A percentile compares a stretch with the other conserved stretches of the same genome.
These are phyloP conservation scores for Paracoccidioides lutzii DNA, from an alignment of 2,329 filamentous ascomycete species.

Conservation along the genomic window DNA sequence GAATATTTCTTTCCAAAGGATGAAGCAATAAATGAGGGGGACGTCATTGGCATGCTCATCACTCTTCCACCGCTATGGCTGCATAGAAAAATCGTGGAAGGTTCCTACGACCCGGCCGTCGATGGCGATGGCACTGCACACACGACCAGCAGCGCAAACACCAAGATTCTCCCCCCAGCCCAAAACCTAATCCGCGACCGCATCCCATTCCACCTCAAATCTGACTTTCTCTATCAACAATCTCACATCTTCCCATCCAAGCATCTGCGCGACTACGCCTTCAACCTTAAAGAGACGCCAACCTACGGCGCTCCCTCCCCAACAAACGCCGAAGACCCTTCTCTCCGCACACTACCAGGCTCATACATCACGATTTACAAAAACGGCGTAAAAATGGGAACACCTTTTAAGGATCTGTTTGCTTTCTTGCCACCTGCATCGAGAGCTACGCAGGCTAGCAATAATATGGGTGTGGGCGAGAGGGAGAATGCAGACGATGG, in stretches of 20 bases:
- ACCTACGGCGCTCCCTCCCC: constrained; percentile 40
- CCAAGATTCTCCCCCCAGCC: constrained; percentile 35
- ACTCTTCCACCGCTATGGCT: constrained; percentile 72
- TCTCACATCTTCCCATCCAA: constrained; percentile 57
- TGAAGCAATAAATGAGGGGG: constrained; percentile 72
- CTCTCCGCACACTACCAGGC: constrained; percentile 74
- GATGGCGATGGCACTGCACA: constrained; percentile 37
- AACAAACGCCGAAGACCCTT: constrained; percentile 53
- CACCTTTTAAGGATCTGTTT: constrained; percentile 74
- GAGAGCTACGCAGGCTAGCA: constrained; percentile 30
- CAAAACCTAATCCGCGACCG: constrained; percentile 86
- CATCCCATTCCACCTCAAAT: constrained; percentile 86
- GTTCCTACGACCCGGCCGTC: constrained; percentile 74
- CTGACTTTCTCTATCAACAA: constrained; percentile 78
- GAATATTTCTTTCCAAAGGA: constrained; percentile 73
- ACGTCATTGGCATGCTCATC: constrained; percentile 89
- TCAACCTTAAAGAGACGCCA: constrained; percentile 34
- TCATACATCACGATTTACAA: constrained; percentile 85
- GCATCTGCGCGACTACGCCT: constrained; percentile 61
- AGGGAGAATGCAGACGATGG: constrained; percentile 86
- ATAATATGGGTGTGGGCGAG: constrained; percentile 47
- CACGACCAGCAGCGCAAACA: background rate
- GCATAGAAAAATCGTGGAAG: constrained; percentile 77
- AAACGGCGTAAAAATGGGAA: constrained; percentile 76
- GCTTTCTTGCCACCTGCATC: constrained; percentile 87